Evolutionary conservation across 2,329 filamentous ascomycete genomes (phyloP).

Genomic region (Diaporthe eres): DNA sequence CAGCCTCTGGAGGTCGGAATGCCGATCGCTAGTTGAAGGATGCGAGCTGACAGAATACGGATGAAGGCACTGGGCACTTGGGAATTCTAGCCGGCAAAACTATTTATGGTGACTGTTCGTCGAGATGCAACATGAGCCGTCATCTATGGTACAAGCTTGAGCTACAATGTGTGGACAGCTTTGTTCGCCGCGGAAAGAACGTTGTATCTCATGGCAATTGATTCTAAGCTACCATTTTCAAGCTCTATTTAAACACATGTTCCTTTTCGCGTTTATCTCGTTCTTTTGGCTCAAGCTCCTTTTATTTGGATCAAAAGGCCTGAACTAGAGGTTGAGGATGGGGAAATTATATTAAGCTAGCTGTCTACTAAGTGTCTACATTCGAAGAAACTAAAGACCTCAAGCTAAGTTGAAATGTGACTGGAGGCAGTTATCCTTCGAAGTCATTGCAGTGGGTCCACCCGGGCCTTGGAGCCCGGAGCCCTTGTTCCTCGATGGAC

Average conservation of each 20-base stretch:
- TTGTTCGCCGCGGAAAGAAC: background rate
- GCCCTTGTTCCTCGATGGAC: background rate
- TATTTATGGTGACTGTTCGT: background rate
- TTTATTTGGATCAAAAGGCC: background rate
- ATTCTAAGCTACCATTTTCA: background rate
- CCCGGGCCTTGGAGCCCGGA: background rate
- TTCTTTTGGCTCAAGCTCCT: background rate
- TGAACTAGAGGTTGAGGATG: background rate
- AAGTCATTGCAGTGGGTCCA: background rate
- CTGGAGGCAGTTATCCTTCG: background rate
- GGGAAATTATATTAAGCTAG: background rate
- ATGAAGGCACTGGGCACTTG: background rate
- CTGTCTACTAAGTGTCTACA: background rate
- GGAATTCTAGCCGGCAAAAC: background rate
- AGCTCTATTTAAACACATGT: background rate
- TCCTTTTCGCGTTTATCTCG: background rate
- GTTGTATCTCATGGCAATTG: background rate
- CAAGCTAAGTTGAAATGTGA: background rate
- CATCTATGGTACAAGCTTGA: background rate
- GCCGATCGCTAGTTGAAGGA: background rate
- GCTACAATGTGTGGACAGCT: background rate
- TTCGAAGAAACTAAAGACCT: background rate
- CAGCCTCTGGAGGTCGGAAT: background rate
- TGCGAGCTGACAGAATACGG: background rate
- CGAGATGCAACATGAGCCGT: background rate